These are phyloP conservation scores for Verruconis gallopava DNA, from an alignment of 2,329 filamentous ascomycete species.

Conservation along the genomic window DNA sequence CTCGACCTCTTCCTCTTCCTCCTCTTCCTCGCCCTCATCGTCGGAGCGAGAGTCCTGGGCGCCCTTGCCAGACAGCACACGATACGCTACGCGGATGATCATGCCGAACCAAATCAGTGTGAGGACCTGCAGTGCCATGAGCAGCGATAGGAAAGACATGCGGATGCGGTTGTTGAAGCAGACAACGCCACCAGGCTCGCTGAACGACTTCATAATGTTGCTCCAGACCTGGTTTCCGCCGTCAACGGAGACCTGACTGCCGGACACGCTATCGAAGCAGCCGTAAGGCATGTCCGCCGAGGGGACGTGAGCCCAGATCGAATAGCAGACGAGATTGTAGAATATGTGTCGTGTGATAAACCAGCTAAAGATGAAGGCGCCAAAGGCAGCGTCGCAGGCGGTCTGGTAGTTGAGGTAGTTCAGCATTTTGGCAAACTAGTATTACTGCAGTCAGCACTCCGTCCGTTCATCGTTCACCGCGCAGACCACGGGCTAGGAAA, in stretches of 20 bases:
- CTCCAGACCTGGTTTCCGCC: slow-evolving; percentile 31
- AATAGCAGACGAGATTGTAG: slow-evolving; percentile 72
- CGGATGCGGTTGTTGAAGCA: slow-evolving; percentile 69
- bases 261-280: slow-evolving; percentile 53
- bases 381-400: slow-evolving; percentile 73
- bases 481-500: background rate
- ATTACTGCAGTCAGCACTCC: slow-evolving; percentile 9
- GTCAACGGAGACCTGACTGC: slow-evolving; percentile 35
- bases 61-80: slow-evolving; percentile 60
- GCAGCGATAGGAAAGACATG: slow-evolving; percentile 61
- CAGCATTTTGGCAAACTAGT: slow-evolving; percentile 77
- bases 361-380: slow-evolving; percentile 76
- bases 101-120: slow-evolving; percentile 81
- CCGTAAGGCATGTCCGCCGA: slow-evolving; percentile 46
- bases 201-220: slow-evolving; percentile 63
- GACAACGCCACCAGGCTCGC: slow-evolving; percentile 55
- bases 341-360: slow-evolving; percentile 68
- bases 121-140: slow-evolving; percentile 67
- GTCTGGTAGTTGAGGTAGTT: slow-evolving; percentile 73
- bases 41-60: slow-evolving; percentile 85
- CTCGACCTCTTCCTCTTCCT: slow-evolving; percentile 19
- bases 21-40: slow-evolving; percentile 59
- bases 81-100: slow-evolving; percentile 71
- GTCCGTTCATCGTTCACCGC: slow-evolving; percentile 10
- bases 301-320: slow-evolving; percentile 56